A percentile compares a stretch with the other conserved stretches of the same genome.
phyloP scores from a whole-genome alignment of 805 yeast genomes.

The Kazachstania bromeliacearum region DNA sequence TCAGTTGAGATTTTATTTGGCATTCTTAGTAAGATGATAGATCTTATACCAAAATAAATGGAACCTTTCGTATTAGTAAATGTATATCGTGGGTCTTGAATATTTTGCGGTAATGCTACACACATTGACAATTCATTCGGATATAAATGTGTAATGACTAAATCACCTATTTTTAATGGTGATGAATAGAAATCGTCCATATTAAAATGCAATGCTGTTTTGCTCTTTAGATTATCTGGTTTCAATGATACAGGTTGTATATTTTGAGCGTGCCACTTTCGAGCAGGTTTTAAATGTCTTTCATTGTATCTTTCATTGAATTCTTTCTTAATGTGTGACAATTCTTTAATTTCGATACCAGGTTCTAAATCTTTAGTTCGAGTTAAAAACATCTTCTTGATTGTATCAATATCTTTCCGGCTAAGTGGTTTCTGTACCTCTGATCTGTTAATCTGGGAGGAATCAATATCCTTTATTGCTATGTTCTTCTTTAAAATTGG shows the following conservation, averaged over 20 bases:
- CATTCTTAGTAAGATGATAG: constrained; percentile 40
- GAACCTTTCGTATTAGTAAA: constrained; percentile 50
- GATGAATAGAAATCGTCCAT: not conserved
- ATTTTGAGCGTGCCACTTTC: constrained; percentile 18
- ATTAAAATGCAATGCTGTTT: no score
- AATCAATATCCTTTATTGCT: no score
- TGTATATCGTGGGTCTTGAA: constrained; percentile 47
- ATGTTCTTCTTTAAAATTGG: no score
- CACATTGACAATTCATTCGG: constrained; percentile 44
- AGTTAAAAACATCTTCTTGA: constrained; percentile 14
- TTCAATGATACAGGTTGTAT: no score
- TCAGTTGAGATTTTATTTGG: constrained; percentile 33
- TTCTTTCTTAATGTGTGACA: constrained; percentile 14
- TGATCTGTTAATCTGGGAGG: no score
- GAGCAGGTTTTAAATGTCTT: constrained; percentile 20
- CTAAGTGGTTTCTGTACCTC: no score
- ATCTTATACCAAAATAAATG: constrained; percentile 38
- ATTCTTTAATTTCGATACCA: constrained; percentile 19
- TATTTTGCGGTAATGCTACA: constrained; percentile 40
- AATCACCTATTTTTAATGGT: constrained; percentile 45
- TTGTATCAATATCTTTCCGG: constrained; percentile 4
- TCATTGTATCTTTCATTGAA: constrained; percentile 13
- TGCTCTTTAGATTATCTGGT: no score
- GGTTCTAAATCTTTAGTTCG: constrained; percentile 25
- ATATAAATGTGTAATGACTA: constrained; percentile 43